A percentile compares a stretch with the other conserved stretches of the same genome.
phyloP scores from a whole-genome alignment of 441 rosid species.

The Erysimum cheiri region DNA sequence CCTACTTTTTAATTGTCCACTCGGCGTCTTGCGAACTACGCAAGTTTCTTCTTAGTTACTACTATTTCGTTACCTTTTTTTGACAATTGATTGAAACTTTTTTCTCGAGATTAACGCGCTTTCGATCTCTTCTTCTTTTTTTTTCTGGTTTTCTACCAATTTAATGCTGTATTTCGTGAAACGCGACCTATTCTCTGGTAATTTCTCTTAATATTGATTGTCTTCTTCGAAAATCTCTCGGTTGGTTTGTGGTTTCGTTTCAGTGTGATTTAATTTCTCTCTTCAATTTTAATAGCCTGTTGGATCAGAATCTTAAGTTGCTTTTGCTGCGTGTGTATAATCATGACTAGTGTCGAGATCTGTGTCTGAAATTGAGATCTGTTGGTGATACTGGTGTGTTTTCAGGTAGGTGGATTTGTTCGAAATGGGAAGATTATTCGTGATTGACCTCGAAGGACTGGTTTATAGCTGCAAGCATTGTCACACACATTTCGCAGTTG shows the following conservation, averaged over 20 bases:
- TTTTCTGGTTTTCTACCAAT: not conserved
- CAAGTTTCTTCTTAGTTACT: conserved; percentile 34
- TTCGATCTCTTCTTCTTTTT: conserved; percentile 2
- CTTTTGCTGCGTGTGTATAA: not conserved
- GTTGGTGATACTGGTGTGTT: not conserved
- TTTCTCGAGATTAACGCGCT: conserved; percentile 29
- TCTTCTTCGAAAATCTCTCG: not conserved
- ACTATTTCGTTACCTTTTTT: conserved; percentile 24
- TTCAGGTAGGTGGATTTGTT: conserved; percentile 40
- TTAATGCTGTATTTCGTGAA: conserved; percentile 11
- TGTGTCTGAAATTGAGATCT: conserved; percentile 35
- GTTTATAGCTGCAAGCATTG: conserved; percentile 80
- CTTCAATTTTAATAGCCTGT: conserved; percentile 12
- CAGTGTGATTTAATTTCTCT: not conserved
- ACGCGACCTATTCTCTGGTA: conserved; percentile 13
- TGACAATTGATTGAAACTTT: conserved; percentile 31
- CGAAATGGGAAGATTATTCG: conserved; percentile 75
- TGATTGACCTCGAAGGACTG: conserved; percentile 63
- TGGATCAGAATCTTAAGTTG: conserved; percentile 20
- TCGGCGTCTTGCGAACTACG: conserved; percentile 41
- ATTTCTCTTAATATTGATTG: conserved; percentile 15
- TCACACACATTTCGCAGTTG: conserved; percentile 59
- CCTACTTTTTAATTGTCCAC: conserved; percentile 28
- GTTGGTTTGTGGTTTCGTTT: conserved; percentile 17
- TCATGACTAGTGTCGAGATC: conserved; percentile 17